Base-by-base conservation (phyloP, 495 filamentous ascomycete genomes). In the Neurospora cerealis region DNA sequence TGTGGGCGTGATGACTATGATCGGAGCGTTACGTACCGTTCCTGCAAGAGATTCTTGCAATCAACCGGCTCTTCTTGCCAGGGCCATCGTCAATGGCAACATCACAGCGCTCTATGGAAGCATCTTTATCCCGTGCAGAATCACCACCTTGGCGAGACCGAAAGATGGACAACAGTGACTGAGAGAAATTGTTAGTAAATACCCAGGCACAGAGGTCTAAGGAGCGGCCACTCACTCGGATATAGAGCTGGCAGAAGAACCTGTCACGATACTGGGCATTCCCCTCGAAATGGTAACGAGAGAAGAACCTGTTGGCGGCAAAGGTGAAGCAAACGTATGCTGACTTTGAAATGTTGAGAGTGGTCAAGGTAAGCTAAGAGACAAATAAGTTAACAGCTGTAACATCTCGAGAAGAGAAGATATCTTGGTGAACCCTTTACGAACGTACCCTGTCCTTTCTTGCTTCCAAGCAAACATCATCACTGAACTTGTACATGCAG, bases 401-500 rank as follows among this genome's bases (percentile, higher is more conserved):
- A 32, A 44, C 5, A 69, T 73, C 48, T 69, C n/a, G 41, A 19
- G 41, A 9, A 39, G 32, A 24, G 37, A 70, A 71, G 2, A 9
- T 46, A 28, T n/a, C 15, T 32, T 28, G 32, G 39, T 11, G 39
- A 71, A 15, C 21, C 54, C 21, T 32, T 60, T 19, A 62, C 24
- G 38, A 28, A 74, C 85, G 62, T 86, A 96, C 92, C 80, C 89
- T 86, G 77, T 93, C 89, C 60, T 87, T 86, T 75, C 89, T 88
- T 9, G 94, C 94, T 82, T 98, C 96, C 46, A 99, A 85, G 37
- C 90, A 92, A 11, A 98, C 92, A 60, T 89, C 90, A 75, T 99
- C 96, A 79, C 92, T 93, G 86, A 98, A 98, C 83, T 96, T 98
- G 69, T 90, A 87, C 37, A 99, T 88, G 81, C 96, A 98, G 70